Conservation (phyloP, 257 asterid genomes). For the Verbascum thapsus region DNA sequence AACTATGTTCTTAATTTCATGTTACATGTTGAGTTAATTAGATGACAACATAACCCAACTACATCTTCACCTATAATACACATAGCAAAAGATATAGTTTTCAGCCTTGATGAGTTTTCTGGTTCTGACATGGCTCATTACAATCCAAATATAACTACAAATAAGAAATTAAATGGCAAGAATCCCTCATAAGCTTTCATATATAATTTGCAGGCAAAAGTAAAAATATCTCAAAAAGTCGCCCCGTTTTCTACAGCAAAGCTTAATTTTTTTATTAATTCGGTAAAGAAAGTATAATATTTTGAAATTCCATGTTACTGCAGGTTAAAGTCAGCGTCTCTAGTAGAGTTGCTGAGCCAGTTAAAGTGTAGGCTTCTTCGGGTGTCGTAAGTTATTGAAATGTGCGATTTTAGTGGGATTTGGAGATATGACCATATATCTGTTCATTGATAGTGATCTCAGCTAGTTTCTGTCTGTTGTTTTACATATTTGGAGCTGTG, state of each 20-base stretch:
- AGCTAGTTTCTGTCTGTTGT: slow-evolving; percentile 8
- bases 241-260: no score
- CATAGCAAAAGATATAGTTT: slow-evolving; percentile 3
- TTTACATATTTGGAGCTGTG: slow-evolving; percentile 3
- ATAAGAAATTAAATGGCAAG: slow-evolving; percentile 18
- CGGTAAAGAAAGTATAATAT: slow-evolving; percentile 10
- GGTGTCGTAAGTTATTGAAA: slow-evolving; percentile 13
- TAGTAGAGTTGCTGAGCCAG: slow-evolving; percentile 62
- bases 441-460: slow-evolving; percentile 21
- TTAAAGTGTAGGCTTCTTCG: slow-evolving; percentile 51
- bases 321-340: slow-evolving; percentile 72
- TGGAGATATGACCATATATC: slow-evolving; percentile 21
- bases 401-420: no score
- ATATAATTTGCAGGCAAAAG: slow-evolving; percentile 50
- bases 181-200: slow-evolving; percentile 41
- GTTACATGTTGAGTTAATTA: neutral
- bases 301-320: slow-evolving; percentile 27
- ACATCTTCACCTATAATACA: slow-evolving; percentile 11
- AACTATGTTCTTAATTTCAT: neutral
- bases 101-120: slow-evolving; percentile 12
- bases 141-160: slow-evolving; percentile 11
- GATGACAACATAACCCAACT: neutral
- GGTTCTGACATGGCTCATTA: slow-evolving; percentile 11
- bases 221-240: slow-evolving; percentile 37
- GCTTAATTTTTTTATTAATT: no score